Percentiles rank a stretch among this genome's conserved stretches.
phyloP scores from a whole-genome alignment of 192 early-diverging fungal species.

The Phycomyces blakesleeanus region DNA sequence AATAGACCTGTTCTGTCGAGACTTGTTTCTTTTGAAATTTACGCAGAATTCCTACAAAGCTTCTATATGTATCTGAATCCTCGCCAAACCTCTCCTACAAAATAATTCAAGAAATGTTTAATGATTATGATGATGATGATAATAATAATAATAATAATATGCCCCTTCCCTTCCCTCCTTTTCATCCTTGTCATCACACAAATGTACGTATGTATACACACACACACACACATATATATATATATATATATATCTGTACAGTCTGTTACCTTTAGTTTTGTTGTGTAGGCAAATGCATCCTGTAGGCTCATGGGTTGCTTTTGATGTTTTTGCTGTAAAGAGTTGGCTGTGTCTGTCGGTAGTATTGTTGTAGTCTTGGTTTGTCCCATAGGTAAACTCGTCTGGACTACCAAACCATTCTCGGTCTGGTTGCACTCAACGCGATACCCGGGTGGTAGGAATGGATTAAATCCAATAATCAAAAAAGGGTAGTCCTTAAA shows the following conservation, averaged over 20 bases:
- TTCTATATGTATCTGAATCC: conserved; percentile 90
- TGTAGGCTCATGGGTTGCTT: too few relatives aligned
- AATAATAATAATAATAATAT: too few relatives aligned
- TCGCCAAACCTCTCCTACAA: conserved; percentile 77
- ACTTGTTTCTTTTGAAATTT: conserved; percentile 92
- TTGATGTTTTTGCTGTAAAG: too few relatives aligned
- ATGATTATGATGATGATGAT: too few relatives aligned
- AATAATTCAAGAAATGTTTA: too few relatives aligned
- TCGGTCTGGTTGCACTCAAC: conserved; percentile 85
- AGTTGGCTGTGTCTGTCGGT: conserved; percentile 29
- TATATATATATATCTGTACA: too few relatives aligned
- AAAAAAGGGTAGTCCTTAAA: conserved; percentile 85
- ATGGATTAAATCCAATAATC: conserved; percentile 99
- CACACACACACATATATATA: too few relatives aligned
- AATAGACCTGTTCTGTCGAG: conserved; percentile 86
- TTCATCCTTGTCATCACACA: too few relatives aligned
- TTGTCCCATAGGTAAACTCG: conserved; percentile 46
- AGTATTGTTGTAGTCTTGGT: conserved; percentile 41
- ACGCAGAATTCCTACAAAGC: conserved; percentile 93
- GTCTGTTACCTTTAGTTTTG: too few relatives aligned
- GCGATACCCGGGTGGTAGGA: conserved; percentile 93
- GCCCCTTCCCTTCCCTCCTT: too few relatives aligned
- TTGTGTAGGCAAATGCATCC: too few relatives aligned
- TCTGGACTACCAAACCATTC: conserved; percentile 79
- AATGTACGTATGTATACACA: too few relatives aligned